phyloP scores from a whole-genome alignment of 805 yeast genomes.

The Candida namnaoensis region DNA sequence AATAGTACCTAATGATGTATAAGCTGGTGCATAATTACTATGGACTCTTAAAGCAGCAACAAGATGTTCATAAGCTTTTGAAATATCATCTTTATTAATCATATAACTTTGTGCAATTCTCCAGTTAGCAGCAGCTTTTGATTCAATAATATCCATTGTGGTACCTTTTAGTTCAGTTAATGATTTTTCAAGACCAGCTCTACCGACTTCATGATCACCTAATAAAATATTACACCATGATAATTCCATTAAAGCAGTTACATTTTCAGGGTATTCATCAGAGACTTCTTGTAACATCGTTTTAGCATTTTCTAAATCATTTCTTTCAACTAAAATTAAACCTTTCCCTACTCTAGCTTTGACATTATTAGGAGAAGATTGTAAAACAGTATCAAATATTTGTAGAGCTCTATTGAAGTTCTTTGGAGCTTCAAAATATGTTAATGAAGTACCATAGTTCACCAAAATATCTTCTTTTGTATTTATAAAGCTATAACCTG shows the following conservation, averaged over 20 bases:
- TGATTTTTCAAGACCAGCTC: slow-evolving; percentile 37
- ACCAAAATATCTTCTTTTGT: slow-evolving; percentile 55
- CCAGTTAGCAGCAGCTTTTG: slow-evolving; percentile 59
- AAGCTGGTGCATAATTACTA: slow-evolving; percentile 68
- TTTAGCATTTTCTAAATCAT: slow-evolving; percentile 47
- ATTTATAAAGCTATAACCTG: slow-evolving; percentile 39
- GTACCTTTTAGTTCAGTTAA: slow-evolving; percentile 36
- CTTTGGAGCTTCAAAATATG: slow-evolving; percentile 86
- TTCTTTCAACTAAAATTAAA: slow-evolving; percentile 60
- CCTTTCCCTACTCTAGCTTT: slow-evolving; percentile 79
- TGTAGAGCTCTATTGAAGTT: slow-evolving; percentile 69
- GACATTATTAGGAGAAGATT: slow-evolving; percentile 33
- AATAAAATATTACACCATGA: slow-evolving; percentile 71
- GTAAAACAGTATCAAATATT: slow-evolving; percentile 56
- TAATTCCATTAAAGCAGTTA: slow-evolving; percentile 56
- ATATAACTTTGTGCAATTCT: slow-evolving; percentile 62
- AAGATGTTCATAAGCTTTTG: slow-evolving; percentile 50
- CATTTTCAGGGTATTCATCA: slow-evolving; percentile 38
- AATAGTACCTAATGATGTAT: slow-evolving; percentile 72
- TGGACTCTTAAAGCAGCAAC: slow-evolving; percentile 55
- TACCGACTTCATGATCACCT: slow-evolving; percentile 41
- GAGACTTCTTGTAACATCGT: slow-evolving; percentile 42
- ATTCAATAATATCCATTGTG: slow-evolving; percentile 43
- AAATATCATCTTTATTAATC: slow-evolving; percentile 16
- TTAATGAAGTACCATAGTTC: slow-evolving; percentile 65